A percentile compares a stretch with the other conserved stretches of the same genome.
Conservation (phyloP, 78 protist genomes). For the Emiliania huxleyi region DNA sequence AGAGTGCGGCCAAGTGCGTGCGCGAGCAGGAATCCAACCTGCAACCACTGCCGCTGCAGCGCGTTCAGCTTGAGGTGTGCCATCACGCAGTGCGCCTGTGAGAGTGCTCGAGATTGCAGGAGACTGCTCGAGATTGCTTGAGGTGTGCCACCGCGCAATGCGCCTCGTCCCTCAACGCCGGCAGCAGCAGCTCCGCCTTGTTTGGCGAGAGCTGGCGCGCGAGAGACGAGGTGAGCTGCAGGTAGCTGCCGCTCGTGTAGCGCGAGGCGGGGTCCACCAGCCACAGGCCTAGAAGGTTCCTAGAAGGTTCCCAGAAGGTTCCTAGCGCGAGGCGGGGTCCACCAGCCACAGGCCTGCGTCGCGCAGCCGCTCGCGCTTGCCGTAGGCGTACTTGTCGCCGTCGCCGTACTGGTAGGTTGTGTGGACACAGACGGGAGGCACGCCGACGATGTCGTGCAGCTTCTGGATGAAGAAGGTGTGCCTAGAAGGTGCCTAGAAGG, state of each 20-base stretch:
- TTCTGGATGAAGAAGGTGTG: not conserved
- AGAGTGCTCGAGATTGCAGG: too few relatives aligned
- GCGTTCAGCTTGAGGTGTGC: not conserved
- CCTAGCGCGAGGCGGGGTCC: too few relatives aligned
- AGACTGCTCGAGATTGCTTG: too few relatives aligned
- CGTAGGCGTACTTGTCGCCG: not conserved
- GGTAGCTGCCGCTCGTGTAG: not conserved
- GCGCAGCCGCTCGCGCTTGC: conserved; percentile 37
- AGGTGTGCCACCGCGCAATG: not conserved
- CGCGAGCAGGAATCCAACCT: not conserved
- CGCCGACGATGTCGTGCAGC: not conserved
- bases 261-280: not conserved
- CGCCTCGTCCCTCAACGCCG: not conserved
- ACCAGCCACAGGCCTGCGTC: not conserved
- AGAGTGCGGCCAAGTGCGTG: not conserved
- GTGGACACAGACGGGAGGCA: not conserved
- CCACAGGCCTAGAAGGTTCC: not conserved
- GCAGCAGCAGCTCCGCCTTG: not conserved
- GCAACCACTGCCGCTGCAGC: conserved; percentile 24
- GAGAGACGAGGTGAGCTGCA: not conserved
- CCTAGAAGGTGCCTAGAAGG: too few relatives aligned
- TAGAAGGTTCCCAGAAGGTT: too few relatives aligned
- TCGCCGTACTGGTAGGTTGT: conserved; percentile 11
- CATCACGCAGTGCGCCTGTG: too few relatives aligned
- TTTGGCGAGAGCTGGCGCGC: not conserved